phyloP scores from a whole-genome alignment of 768 basidiomycete species.

The Paxillus ammoniavirescens region DNA sequence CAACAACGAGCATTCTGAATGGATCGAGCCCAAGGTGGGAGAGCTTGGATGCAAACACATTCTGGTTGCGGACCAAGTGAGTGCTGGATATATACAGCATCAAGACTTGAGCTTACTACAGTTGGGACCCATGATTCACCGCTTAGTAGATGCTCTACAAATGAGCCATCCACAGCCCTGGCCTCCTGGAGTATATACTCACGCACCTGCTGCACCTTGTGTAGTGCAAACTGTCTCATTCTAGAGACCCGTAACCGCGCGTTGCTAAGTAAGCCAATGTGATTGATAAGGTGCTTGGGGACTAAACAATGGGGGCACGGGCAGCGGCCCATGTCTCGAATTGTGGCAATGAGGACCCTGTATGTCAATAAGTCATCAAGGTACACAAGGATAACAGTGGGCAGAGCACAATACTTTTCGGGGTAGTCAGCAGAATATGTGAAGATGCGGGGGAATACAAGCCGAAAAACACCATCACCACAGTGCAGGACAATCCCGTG shows the following conservation, averaged over 20 bases:
- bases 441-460: conserved; percentile 21
- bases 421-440: conserved; percentile 33
- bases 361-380: too few species aligned
- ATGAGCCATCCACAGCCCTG: neutral
- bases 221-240: neutral
- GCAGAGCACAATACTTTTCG: conserved; percentile 23
- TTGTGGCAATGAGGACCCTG: conserved; percentile 37
- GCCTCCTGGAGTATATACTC: neutral
- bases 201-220: neutral
- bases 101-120: neutral
- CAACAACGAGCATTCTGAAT: conserved; percentile 29
- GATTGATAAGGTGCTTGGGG: conserved; percentile 25
- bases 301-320: conserved; percentile 40
- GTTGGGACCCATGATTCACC: neutral
- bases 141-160: neutral
- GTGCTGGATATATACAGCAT: too few species aligned
- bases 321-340: conserved; percentile 37
- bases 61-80: too few species aligned
- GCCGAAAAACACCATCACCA: neutral
- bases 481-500: conserved; percentile 15
- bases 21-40: conserved; percentile 16
- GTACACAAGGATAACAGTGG: too few species aligned
- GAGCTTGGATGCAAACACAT: conserved; percentile 30
- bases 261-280: too few species aligned
- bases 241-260: too few species aligned